Evolutionary conservation across 208 protist species (phyloP), one percentile per base, ranked within the genome.

Genomic region (Leishmania braziliensis): DNA sequence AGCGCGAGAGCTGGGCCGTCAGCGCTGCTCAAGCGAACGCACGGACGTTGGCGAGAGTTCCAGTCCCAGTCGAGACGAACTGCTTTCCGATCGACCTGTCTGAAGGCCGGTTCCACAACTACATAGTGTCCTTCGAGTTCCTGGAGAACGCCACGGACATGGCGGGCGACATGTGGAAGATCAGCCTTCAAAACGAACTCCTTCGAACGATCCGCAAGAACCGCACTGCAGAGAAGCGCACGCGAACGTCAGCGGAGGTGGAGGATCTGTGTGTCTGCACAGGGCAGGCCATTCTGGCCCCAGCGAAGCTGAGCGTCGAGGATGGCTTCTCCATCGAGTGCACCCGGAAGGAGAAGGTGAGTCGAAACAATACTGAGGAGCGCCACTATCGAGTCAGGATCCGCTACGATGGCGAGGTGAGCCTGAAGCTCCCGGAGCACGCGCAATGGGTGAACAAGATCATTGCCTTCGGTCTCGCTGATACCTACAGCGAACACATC

Each of bases 111-210:
- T 56, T 84, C 20, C 62, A 88, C 81, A 72, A 36, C 48, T 88
- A 90, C 84, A 46, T 54, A 5, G 65, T 80, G 33, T 83, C 80
- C 5, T 88, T 75, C 73, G 81, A 90, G 84, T 88, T 90, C 58
- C 56, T 78, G 26, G 84, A 86, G 76, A 90, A 88, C 70, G 78
- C 73, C 36, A 80, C 36, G 14, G 84, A 84, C 71, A 73, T 86
- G 53, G 56, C 51, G 4, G 81, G 78, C n/a, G 84, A 86, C 29
- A 39, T 36, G 46, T 84, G 87, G 87, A 88, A 86, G 81, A 78
- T 81, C 6, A 70, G 70, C 66, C 72, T 77, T 29, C 81, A 88
- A 63, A 65, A 71, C 46, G 39, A 79, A 23, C 48, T 88, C 51
- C 73, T 90, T 53, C 78, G 77, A 1, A 69, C 63, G 23, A 77